Conservation (phyloP, 1,284 basidiomycete genomes). For the Ceratorhiza oryzae-sativae region DNA sequence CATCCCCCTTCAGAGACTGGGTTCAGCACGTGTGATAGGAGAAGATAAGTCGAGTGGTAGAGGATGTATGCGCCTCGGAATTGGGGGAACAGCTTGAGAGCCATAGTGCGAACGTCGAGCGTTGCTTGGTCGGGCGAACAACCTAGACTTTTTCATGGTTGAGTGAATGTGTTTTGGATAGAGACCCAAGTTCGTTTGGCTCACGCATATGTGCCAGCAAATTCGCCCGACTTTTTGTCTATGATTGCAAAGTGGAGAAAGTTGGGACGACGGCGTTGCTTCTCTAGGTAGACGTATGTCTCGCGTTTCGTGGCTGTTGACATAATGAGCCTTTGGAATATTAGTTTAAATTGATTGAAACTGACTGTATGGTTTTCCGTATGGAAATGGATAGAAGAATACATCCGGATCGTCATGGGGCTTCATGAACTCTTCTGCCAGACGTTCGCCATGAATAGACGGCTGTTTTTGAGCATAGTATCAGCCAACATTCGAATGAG, state of each 20-base stretch:
- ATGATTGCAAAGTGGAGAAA: conserved; percentile 9
- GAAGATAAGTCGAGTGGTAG: background rate
- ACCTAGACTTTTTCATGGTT: background rate
- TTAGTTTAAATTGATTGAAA: too few relatives aligned
- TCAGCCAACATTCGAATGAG: background rate
- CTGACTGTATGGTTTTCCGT: conserved; percentile 2
- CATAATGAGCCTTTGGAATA: background rate
- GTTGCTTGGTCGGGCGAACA: conserved; percentile 15
- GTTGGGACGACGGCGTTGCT: conserved; percentile 6
- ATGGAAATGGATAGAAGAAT: conserved; percentile 10
- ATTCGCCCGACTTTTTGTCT: background rate
- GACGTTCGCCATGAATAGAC: conserved; percentile 4
- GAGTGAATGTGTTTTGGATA: too few relatives aligned
- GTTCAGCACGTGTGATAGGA: conserved; percentile 1
- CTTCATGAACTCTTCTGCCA: conserved; percentile 14
- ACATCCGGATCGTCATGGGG: background rate
- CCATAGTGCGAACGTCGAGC: background rate
- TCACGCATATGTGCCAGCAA: conserved; percentile 6
- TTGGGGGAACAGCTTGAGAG: background rate
- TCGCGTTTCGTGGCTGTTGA: background rate
- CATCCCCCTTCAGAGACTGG: conserved; percentile 15
- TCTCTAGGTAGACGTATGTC: conserved; percentile 9
- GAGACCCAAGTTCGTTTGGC: background rate
- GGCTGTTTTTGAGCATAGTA: background rate
- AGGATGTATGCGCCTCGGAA: background rate